Evolutionary conservation across 805 yeast species (phyloP).

Genomic region (Yarrowia yakushimensis): DNA sequence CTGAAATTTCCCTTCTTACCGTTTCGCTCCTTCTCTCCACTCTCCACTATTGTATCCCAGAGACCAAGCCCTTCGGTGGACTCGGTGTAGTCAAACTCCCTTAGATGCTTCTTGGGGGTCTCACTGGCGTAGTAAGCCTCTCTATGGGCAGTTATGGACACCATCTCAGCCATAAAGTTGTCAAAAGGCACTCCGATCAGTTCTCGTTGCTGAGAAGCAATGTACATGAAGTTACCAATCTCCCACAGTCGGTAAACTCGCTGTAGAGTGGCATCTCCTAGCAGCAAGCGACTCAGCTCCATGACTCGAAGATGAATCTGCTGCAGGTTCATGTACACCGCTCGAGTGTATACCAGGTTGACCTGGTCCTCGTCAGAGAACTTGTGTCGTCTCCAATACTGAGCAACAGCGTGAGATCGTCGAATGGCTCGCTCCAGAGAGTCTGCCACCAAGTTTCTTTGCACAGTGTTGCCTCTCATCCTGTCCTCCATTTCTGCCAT

Average conservation of each 20-base stretch:
- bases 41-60: conserved; percentile 4
- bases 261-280: not conserved
- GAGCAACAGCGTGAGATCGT: conserved; percentile 5
- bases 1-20: not conserved
- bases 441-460: not conserved
- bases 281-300: conserved; percentile 2
- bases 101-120: not conserved
- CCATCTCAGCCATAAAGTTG: conserved; percentile 13
- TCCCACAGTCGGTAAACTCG: conserved; percentile 15
- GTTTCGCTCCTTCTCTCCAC: conserved; percentile 7
- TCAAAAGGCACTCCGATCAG: conserved; percentile 14
- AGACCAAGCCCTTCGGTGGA: not conserved
- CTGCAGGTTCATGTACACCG: not conserved
- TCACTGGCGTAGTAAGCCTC: conserved; percentile 10
- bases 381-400: conserved; percentile 1
- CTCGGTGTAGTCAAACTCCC: not conserved
- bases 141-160: conserved; percentile 11
- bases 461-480: not conserved
- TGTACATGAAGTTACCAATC: conserved; percentile 14
- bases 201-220: not conserved
- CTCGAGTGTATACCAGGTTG: conserved; percentile 11
- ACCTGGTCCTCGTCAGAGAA: conserved; percentile 10
- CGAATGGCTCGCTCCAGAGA: not conserved
- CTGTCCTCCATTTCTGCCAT: conserved; percentile 19
- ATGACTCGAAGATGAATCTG: not conserved